A percentile compares a stretch with the other conserved stretches of the same genome.
Evolutionary conservation across 768 basidiomycete genomes (phyloP).

Genomic region (Cystofilobasidium ferigula): DNA sequence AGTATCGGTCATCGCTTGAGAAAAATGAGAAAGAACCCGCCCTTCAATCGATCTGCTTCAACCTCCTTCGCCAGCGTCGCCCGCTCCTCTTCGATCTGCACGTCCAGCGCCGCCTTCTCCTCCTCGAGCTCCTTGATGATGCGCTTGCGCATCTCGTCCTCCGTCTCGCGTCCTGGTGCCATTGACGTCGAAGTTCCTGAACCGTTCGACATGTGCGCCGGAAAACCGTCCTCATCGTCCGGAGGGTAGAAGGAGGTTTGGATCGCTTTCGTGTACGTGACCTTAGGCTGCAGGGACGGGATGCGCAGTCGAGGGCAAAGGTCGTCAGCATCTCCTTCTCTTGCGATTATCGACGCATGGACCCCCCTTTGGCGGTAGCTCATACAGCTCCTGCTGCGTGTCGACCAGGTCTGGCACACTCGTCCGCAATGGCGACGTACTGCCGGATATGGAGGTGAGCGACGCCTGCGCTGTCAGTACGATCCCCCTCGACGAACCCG

Average conservation of each 20-base stretch:
- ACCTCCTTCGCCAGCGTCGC: constrained; percentile 75
- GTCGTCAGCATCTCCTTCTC: too few species aligned
- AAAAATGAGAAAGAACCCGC: not conserved
- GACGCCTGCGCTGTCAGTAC: too few species aligned
- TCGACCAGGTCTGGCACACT: constrained; percentile 67
- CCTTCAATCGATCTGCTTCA: constrained; percentile 25
- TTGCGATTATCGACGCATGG: too few species aligned
- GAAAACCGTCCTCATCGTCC: constrained; percentile 35
- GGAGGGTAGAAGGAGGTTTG: constrained; percentile 31
- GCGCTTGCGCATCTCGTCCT: constrained; percentile 65
- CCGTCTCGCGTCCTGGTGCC: constrained; percentile 40
- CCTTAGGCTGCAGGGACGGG: constrained; percentile 17
- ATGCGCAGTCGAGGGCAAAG: not conserved
- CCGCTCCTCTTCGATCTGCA: constrained; percentile 68
- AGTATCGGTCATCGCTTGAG: not conserved
- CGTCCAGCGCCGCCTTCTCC: constrained; percentile 51
- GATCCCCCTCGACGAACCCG: too few species aligned
- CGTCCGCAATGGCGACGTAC: constrained; percentile 1
- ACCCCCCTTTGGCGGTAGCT: constrained; percentile 70
- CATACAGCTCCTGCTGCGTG: constrained; percentile 78
- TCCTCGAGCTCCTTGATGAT: constrained; percentile 58
- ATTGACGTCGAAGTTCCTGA: constrained; percentile 13
- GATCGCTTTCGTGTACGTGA: constrained; percentile 38
- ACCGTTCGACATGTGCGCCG: constrained; percentile 8
- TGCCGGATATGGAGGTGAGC: not conserved